Evolutionary conservation across 1,284 basidiomycete genomes (phyloP).

Genomic region (Volvariella surrecta): DNA sequence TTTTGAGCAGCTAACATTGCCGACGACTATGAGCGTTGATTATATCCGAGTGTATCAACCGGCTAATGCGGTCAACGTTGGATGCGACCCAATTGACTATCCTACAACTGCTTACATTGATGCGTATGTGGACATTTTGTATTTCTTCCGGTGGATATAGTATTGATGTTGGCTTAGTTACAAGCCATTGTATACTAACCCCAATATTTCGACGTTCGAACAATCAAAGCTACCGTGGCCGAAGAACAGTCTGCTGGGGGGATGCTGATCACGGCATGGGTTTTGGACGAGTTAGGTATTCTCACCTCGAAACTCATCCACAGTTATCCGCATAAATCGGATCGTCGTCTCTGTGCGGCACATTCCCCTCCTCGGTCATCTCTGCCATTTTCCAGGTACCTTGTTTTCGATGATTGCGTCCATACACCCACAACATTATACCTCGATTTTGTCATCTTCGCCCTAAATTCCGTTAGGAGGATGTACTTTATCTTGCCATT

Average conservation of each 20-base stretch:
- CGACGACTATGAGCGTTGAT: conserved; percentile 65
- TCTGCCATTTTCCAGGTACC: too few species aligned
- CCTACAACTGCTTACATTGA: conserved; percentile 72
- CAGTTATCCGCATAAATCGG: too few species aligned
- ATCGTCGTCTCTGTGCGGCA: too few species aligned
- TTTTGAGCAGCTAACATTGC: conserved; percentile 53
- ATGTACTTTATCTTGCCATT: too few species aligned
- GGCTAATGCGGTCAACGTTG: conserved; percentile 56
- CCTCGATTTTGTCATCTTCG: too few species aligned
- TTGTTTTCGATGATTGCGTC: too few species aligned
- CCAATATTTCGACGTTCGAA: conserved; percentile 48
- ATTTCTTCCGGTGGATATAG: background rate
- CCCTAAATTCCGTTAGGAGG: too few species aligned
- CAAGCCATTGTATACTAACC: conserved; percentile 38
- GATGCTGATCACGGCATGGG: too few species aligned
- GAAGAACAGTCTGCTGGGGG: conserved; percentile 19
- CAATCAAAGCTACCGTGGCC: conserved; percentile 28
- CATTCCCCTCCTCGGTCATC: too few species aligned
- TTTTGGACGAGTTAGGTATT: too few species aligned
- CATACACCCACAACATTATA: too few species aligned
- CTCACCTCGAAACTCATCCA: too few species aligned
- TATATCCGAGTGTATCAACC: conserved; percentile 82
- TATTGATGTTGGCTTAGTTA: conserved; percentile 24
- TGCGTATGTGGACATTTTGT: conserved; percentile 23
- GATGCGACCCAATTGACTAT: conserved; percentile 73